Percentiles rank a stretch among this genome's conserved stretches.
phyloP scores from a whole-genome alignment of 345 rosid species.

The Brassica napus region DNA sequence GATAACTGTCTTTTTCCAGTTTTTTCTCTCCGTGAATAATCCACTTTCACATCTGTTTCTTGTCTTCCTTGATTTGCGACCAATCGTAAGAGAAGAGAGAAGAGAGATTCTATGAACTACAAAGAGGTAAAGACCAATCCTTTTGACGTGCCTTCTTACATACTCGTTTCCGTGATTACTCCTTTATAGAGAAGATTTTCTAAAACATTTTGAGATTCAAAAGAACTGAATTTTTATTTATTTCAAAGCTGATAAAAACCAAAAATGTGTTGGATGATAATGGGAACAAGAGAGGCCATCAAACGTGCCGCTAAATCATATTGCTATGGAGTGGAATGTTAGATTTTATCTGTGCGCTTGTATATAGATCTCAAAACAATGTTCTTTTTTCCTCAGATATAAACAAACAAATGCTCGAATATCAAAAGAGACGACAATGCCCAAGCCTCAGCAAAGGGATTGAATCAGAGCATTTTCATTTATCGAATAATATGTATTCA shows the following conservation, averaged over 20 bases:
- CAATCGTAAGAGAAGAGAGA: conserved; percentile 15
- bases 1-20: not conserved
- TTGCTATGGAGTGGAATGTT: not conserved
- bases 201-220: not conserved
- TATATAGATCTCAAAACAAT: not conserved
- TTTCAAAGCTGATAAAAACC: conserved; percentile 2
- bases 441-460: not conserved
- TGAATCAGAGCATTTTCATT: not conserved
- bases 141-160: conserved; percentile 19
- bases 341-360: conserved; percentile 6
- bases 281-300: conserved; percentile 49
- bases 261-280: not conserved
- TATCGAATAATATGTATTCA: conserved; percentile 1
- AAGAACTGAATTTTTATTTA: not conserved
- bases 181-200: not conserved
- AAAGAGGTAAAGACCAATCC: conserved; percentile 31
- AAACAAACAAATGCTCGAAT: not conserved
- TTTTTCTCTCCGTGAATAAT: not conserved
- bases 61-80: conserved; percentile 25
- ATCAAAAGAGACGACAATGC: too few species aligned
- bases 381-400: not conserved
- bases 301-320: too few species aligned
- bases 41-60: conserved; percentile 17
- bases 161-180: not conserved
- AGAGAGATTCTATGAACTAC: not conserved